Evolutionary conservation across 306 rosid species (phyloP), one percentile per base, ranked within the genome.

Genomic region (Trifolium fragiferum): DNA sequence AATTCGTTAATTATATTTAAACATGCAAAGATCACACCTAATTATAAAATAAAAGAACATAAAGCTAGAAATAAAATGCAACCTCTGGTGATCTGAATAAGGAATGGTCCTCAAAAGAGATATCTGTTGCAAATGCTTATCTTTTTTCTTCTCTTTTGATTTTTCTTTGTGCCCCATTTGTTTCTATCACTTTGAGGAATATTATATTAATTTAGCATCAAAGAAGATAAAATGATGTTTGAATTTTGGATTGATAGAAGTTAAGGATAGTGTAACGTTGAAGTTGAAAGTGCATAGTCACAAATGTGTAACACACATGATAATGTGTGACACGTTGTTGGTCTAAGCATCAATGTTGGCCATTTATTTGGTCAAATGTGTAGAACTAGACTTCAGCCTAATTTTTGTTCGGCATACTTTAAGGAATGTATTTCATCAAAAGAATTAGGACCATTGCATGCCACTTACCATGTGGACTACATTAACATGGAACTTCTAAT

Each of bases 41-140:
- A 14, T 20, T 11, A 47, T 32, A 51, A 3, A n/a, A 40, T 2
- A 30, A 44, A 44, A 65, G 6, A 61, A 60, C 9, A 21, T 15
- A 5, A 6, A 64, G 8, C 14, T 43, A 23, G 62, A 47, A 60
- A 55, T 55, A 4, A 1, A 76, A 41, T 15, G 55, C 8, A 79
- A 93, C 97, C 90, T 89, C 68, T 91, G 97, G 79, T 89, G 96
- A 88, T 91, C 92, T 74, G 97, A 83, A 80, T 91, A 91, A 23
- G 98, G 98, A 80, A 93, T 93, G 86, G 97, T 93, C 40, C 96
- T 83, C 70, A 91, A 82, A 77, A 89, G 92, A 13, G 96, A 89
- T 15, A 91, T 89, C 76, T 91, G 92, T 78, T 93, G 97, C 82
- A 75, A 80, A 51, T 89, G 82, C 89, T 86, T 87, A 1, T 93